These are phyloP conservation scores for Cercospora beticola DNA, from an alignment of 2,329 filamentous ascomycete genomes.

Conservation along the genomic window DNA sequence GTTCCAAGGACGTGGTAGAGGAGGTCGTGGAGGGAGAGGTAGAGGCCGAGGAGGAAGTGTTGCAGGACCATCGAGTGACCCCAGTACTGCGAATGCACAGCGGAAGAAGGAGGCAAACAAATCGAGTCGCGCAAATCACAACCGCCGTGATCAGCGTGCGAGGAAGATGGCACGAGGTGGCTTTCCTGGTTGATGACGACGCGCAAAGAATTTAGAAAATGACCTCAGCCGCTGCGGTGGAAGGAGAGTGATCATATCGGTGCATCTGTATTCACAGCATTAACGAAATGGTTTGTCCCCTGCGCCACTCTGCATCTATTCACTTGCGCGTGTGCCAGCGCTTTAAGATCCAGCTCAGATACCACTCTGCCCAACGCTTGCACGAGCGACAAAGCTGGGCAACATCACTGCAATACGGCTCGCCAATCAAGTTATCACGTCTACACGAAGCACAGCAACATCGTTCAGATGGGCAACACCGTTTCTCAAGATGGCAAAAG, in stretches of 20 bases:
- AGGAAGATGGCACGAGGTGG: conserved; percentile 62
- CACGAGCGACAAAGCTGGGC: neutral
- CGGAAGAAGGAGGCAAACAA: conserved; percentile 79
- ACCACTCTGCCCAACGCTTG: neutral
- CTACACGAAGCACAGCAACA: neutral
- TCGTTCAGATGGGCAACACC: neutral
- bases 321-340: neutral
- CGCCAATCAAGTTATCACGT: neutral
- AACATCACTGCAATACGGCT: neutral
- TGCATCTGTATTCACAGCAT: neutral
- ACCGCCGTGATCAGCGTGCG: conserved; percentile 68
- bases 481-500: neutral
- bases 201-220: neutral
- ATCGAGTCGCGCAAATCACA: conserved; percentile 79
- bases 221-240: neutral
- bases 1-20: conserved; percentile 50
- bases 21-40: conserved; percentile 47
- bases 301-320: neutral
- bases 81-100: conserved; percentile 68
- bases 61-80: conserved; percentile 65
- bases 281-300: neutral
- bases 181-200: conserved; percentile 40
- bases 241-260: neutral
- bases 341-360: neutral
- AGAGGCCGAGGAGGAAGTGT: conserved; percentile 53